Evolutionary conservation across 2,329 filamentous ascomycete species (phyloP).

Genomic region (Camptophora hylomeconis): DNA sequence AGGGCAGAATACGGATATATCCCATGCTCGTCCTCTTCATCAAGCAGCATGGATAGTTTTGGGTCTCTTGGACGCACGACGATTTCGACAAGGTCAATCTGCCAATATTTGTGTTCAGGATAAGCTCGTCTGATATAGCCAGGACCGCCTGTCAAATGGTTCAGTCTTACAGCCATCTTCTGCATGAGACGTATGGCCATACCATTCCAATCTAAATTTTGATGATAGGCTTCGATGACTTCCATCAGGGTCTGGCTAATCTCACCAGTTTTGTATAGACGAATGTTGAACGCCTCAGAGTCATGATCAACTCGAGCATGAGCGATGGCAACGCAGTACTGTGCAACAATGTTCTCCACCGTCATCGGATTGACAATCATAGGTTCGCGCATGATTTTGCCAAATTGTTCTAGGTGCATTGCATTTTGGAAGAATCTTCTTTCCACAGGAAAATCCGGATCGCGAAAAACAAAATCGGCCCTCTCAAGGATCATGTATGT

Average conservation of each 20-base stretch:
- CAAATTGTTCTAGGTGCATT: constrained; percentile 3
- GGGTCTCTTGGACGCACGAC: too few species aligned
- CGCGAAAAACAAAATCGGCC: background rate
- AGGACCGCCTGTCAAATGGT: constrained; percentile 9
- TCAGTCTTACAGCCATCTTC: constrained; percentile 10
- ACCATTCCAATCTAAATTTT: too few species aligned
- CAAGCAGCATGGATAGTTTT: too few species aligned
- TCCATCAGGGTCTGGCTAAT: too few species aligned
- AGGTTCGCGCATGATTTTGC: constrained; percentile 3
- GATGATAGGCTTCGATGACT: constrained; percentile 7
- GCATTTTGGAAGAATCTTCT: constrained; percentile 8
- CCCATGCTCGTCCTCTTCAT: too few species aligned
- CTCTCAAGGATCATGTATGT: constrained; percentile 6
- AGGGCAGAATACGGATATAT: too few species aligned
- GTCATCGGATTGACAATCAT: constrained; percentile 9
- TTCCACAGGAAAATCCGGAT: constrained; percentile 4
- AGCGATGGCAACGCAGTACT: constrained; percentile 11
- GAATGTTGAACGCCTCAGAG: too few species aligned
- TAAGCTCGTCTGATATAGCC: too few species aligned
- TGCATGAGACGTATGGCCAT: too few species aligned
- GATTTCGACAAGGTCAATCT: too few species aligned
- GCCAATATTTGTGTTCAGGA: too few species aligned
- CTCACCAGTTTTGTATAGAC: too few species aligned
- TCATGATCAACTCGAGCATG: constrained; percentile 5
- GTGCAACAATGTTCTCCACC: constrained; percentile 11